Evolutionary conservation across 495 filamentous ascomycete species (phyloP).

Genomic region (Zalerion maritima): DNA sequence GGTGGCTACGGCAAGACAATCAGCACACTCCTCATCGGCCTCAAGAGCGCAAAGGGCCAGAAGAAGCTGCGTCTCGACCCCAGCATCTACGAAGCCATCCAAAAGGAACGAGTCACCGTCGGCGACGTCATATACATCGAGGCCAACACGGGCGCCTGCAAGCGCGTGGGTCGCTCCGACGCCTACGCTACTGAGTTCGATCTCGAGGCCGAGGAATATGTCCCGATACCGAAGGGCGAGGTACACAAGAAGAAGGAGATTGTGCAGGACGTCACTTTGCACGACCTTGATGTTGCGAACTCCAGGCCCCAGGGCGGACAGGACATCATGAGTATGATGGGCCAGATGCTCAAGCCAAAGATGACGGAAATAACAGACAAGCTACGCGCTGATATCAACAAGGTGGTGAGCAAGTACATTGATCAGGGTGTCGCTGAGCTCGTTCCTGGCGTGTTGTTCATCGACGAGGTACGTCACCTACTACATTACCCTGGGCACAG

Average conservation of each 20-base stretch:
- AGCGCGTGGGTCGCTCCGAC: slow-evolving; percentile 86
- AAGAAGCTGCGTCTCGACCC: slow-evolving; percentile 95
- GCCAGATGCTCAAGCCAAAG: slow-evolving; percentile 95
- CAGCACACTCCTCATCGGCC: slow-evolving; percentile 70
- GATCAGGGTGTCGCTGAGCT: slow-evolving; percentile 97
- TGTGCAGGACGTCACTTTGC: slow-evolving; percentile 95
- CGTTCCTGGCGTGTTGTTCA: slow-evolving; percentile 92
- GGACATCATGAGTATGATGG: slow-evolving; percentile 99
- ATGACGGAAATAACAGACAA: slow-evolving; percentile 99
- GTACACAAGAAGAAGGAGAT: slow-evolving; percentile 99
- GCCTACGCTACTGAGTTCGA: slow-evolving; percentile 97
- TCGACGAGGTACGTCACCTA: slow-evolving; percentile 65
- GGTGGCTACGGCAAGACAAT: slow-evolving; percentile 93
- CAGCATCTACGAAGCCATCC: slow-evolving; percentile 96
- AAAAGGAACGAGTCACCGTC: slow-evolving; percentile 90
- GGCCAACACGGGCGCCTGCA: slow-evolving; percentile 93
- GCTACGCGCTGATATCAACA: slow-evolving; percentile 89
- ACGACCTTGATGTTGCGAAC: slow-evolving; percentile 94
- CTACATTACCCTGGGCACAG: not conserved
- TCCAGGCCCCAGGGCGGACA: slow-evolving; percentile 89
- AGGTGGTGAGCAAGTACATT: slow-evolving; percentile 95
- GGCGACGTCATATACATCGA: slow-evolving; percentile 99
- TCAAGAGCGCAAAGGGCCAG: slow-evolving; percentile 83
- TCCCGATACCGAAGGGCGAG: slow-evolving; percentile 94
- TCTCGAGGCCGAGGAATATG: slow-evolving; percentile 95